Evolutionary conservation across 192 early-diverging fungal genomes (phyloP).

Genomic region (Geranomyces michiganensis): DNA sequence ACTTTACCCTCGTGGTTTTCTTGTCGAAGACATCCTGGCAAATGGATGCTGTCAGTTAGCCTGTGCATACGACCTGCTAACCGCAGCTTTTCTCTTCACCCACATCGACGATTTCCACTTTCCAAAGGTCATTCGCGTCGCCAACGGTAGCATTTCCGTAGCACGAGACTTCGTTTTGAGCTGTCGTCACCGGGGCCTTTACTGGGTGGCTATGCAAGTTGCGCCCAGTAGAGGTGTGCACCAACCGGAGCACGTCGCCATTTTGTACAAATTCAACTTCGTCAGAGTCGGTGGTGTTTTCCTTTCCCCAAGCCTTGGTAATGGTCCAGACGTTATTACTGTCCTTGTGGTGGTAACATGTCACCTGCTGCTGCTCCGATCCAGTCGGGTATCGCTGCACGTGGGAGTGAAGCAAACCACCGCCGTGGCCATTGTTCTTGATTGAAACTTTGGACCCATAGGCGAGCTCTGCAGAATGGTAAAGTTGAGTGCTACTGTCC

Average conservation of each 20-base stretch:
- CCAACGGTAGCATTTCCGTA: constrained; percentile 77
- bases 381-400: constrained; percentile 78
- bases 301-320: constrained; percentile 60
- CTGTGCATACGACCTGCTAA: background rate
- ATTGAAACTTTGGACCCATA: constrained; percentile 89
- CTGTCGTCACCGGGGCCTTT: constrained; percentile 71
- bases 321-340: constrained; percentile 91
- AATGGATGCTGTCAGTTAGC: background rate
- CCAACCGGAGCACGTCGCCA: constrained; percentile 77
- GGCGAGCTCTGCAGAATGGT: constrained; percentile 72
- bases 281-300: constrained; percentile 31
- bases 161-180: constrained; percentile 85
- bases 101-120: constrained; percentile 77
- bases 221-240: constrained; percentile 69
- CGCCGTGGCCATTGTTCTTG: constrained; percentile 80
- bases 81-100: background rate
- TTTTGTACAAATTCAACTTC: constrained; percentile 64
- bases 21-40: constrained; percentile 44
- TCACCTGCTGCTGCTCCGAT: constrained; percentile 96
- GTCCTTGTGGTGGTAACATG: constrained; percentile 92
- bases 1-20: constrained; percentile 54
- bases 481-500: background rate
- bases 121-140: constrained; percentile 92
- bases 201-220: constrained; percentile 89
- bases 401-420: constrained; percentile 95